phyloP scores from a whole-genome alignment of 148 eudicot species.

The Silene conica region DNA sequence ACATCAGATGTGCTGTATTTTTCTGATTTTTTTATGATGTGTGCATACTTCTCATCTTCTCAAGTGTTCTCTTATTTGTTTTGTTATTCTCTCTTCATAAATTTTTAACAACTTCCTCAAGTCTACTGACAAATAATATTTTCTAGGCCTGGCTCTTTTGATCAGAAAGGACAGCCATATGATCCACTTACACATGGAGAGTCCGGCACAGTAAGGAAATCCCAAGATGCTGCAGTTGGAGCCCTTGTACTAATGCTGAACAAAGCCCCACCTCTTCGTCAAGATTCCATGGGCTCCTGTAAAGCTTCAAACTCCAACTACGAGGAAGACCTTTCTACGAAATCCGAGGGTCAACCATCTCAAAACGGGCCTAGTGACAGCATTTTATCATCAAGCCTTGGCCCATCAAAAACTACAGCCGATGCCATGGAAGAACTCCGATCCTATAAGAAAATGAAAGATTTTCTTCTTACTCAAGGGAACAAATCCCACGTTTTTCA shows the following conservation, averaged over 20 bases:
- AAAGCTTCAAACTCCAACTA: constrained; percentile 19
- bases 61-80: no score
- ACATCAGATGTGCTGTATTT: background rate
- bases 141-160: constrained; percentile 45
- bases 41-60: background rate
- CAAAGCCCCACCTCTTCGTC: constrained; percentile 56
- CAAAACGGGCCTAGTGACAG: constrained; percentile 23
- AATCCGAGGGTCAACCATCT: constrained; percentile 16
- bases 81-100: background rate
- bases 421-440: constrained; percentile 73
- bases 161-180: constrained; percentile 35
- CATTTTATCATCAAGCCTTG: constrained; percentile 33
- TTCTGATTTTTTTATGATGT: background rate
- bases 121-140: constrained; percentile 10
- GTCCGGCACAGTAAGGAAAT: constrained; percentile 32
- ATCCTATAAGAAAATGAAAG: constrained; percentile 44
- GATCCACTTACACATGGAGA: constrained; percentile 33
- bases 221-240: constrained; percentile 50
- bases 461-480: constrained; percentile 43
- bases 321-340: constrained; percentile 22
- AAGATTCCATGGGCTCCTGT: constrained; percentile 28
- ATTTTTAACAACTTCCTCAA: background rate
- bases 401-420: constrained; percentile 48
- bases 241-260: constrained; percentile 52
- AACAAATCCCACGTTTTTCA: constrained; percentile 15